Conservation (phyloP, 768 basidiomycete species). For the Pisolithus tinctorius region DNA sequence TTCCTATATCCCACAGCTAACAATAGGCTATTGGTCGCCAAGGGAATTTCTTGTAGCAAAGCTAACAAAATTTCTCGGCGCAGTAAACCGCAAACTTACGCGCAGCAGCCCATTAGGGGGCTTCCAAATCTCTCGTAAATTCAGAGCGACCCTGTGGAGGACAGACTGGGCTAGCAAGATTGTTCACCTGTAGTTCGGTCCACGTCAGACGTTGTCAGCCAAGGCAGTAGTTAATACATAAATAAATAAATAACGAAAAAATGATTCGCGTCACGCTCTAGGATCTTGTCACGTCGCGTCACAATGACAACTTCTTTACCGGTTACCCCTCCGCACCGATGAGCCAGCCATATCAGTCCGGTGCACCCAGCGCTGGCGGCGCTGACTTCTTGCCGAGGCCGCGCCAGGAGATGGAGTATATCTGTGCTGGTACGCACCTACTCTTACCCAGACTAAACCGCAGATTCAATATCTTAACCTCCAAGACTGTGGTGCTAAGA, state of each 20-base stretch:
- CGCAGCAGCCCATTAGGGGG: no score
- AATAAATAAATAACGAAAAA: no score
- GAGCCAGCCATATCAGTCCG: conserved; percentile 35
- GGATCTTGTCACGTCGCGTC: conserved; percentile 10
- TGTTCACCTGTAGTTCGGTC: no score
- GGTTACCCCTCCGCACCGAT: conserved; percentile 20
- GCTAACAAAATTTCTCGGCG: no score
- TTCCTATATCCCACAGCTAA: conserved; percentile 24
- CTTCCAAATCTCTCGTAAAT: no score
- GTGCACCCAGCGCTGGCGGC: conserved; percentile 26
- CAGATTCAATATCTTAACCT: conserved; percentile 7
- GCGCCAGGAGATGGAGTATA: conserved; percentile 71
- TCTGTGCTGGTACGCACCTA: conserved; percentile 64
- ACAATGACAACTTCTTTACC: conserved; percentile 8
- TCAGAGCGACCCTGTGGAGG: conserved; percentile 1
- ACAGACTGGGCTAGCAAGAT: no score
- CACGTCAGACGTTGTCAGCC: no score
- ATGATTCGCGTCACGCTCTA: no score
- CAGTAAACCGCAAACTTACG: no score
- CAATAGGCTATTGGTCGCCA: conserved; percentile 51
- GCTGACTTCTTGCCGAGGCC: conserved; percentile 32
- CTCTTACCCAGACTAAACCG: neutral
- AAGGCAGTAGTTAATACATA: no score
- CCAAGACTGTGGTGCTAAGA: conserved; percentile 86
- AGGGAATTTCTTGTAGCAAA: conserved; percentile 37